Evolutionary conservation across 768 basidiomycete genomes (phyloP).

Genomic region (Gloeophyllum trabeum): DNA sequence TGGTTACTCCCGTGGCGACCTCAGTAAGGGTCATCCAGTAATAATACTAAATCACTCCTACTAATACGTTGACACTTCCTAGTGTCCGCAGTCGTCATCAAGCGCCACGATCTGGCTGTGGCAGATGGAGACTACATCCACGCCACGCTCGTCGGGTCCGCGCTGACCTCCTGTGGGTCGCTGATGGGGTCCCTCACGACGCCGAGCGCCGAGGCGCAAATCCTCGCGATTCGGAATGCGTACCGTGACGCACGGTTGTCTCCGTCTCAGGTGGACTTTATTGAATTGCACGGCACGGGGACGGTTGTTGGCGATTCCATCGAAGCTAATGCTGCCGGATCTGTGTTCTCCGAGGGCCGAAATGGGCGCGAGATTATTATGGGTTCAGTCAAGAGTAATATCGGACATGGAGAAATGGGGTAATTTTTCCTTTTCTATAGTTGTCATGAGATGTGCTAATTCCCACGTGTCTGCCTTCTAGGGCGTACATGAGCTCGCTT

Average conservation of each 20-base stretch:
- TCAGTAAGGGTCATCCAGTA: neutral
- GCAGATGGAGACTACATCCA: constrained; percentile 21
- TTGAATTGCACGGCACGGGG: constrained; percentile 15
- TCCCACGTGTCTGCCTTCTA: too few species aligned
- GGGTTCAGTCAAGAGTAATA: constrained; percentile 33
- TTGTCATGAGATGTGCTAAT: too few species aligned
- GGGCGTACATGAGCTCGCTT: neutral
- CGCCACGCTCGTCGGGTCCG: constrained; percentile 17
- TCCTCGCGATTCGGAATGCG: constrained; percentile 20
- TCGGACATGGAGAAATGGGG: constrained; percentile 28
- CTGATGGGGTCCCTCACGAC: constrained; percentile 21
- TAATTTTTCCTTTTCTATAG: constrained; percentile 27
- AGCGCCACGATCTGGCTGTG: constrained; percentile 19
- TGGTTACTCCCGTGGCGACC: constrained; percentile 18
- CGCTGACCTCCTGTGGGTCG: constrained; percentile 22
- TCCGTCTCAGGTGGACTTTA: constrained; percentile 16
- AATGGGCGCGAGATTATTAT: constrained; percentile 16
- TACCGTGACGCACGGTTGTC: constrained; percentile 17
- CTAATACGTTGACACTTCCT: constrained; percentile 15
- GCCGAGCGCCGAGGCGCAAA: constrained; percentile 22
- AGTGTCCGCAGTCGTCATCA: constrained; percentile 20
- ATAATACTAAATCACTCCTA: neutral
- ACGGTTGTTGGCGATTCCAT: constrained; percentile 15
- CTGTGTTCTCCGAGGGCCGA: constrained; percentile 16
- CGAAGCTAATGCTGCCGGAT: constrained; percentile 13